Evolutionary conservation across 225 moss, liverwort and hornwort species (phyloP), one percentile per base, ranked within the genome.

Genomic region (Takakia lepidozioides): DNA sequence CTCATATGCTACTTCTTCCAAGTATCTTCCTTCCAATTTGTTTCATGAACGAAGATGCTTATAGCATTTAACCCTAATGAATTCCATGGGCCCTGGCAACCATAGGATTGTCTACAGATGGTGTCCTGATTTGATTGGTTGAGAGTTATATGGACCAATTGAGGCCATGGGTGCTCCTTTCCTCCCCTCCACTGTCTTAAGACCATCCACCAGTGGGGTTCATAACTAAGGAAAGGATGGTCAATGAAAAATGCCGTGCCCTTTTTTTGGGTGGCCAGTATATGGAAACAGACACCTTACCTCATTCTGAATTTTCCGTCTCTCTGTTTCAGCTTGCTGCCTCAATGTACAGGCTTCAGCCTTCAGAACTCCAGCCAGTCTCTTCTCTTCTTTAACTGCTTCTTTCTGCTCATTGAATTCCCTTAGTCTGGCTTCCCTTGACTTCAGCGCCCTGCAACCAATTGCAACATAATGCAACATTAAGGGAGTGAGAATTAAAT

Each of bases 221-320:
- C 13, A 21, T 24, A 2, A 3, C 8, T 6, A 24, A 7, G 2
- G 1, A 14, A 8, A 46, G 13, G 4, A 46, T 21, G 14, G 22
- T 45, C 22, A 21, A n/a, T n/a, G n/a, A n/a, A n/a, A n/a, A n/a
- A n/a, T n/a, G 45, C 20, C 19, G 3, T 21, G 22, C 14, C 21
- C 20, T 45, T 13, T 10, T 24, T 46, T 24, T 24, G 19, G 10
- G 20, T 20, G 14, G 25, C 13, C 45, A 21, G 9, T 46, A 8
- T 2, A 46, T 19, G 9, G 9, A 13, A 0, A 23, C 23, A 23
- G 14, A 24, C 7, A 32, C 14, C 45, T 61, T 57, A 73, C 78
- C 78, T 78, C 73, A 25, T 56, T 51, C 32, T 66, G 65, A 11
- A 73, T 35, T 48, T 48, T 78, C 54, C 54, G 54, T n/a, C 73